Evolutionary conservation across 2,329 filamentous ascomycete species (phyloP).

Genomic region (Eutypella sp.): DNA sequence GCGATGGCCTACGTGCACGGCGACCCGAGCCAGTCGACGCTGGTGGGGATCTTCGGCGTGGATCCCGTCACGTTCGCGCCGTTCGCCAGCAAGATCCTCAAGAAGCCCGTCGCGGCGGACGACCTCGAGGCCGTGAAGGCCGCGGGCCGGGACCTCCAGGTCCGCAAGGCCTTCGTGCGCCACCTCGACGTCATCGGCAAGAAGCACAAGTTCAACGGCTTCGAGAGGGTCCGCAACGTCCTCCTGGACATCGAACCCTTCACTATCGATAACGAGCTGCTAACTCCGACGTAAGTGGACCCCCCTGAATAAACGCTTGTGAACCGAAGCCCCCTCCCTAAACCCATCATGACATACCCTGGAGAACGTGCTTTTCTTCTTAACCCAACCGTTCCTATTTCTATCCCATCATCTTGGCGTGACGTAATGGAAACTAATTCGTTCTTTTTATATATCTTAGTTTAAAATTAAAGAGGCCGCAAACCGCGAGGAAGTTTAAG

Average conservation of each 20-base stretch:
- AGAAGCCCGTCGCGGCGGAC: constrained; percentile 55
- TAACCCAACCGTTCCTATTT: too few relatives aligned
- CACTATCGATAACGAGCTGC: constrained; percentile 83
- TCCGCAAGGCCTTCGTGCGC: constrained; percentile 70
- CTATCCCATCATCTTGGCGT: too few relatives aligned
- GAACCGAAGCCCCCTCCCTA: too few relatives aligned
- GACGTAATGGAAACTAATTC: too few relatives aligned
- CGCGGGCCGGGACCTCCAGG: constrained; percentile 62
- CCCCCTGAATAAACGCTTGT: too few relatives aligned
- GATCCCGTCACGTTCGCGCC: constrained; percentile 78
- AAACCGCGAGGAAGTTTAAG: constrained; percentile 48
- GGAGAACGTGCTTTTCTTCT: too few relatives aligned
- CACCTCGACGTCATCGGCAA: constrained; percentile 74
- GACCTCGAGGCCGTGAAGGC: constrained; percentile 64
- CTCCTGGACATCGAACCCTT: constrained; percentile 83
- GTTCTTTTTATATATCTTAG: constrained; percentile 29
- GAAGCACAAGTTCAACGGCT: constrained; percentile 86
- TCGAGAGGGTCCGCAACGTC: constrained; percentile 74
- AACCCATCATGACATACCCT: too few relatives aligned
- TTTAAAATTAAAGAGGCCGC: constrained; percentile 56
- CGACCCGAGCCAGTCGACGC: constrained; percentile 71
- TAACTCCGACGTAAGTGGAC: constrained; percentile 84
- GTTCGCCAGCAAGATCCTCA: constrained; percentile 73
- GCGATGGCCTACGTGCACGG: constrained; percentile 86
- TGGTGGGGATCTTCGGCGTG: constrained; percentile 85